A percentile compares a stretch with the other conserved stretches of the same genome.
These are phyloP conservation scores for Naganishia kalamii DNA, from an alignment of 768 basidiomycete genomes.

Conservation along the genomic window DNA sequence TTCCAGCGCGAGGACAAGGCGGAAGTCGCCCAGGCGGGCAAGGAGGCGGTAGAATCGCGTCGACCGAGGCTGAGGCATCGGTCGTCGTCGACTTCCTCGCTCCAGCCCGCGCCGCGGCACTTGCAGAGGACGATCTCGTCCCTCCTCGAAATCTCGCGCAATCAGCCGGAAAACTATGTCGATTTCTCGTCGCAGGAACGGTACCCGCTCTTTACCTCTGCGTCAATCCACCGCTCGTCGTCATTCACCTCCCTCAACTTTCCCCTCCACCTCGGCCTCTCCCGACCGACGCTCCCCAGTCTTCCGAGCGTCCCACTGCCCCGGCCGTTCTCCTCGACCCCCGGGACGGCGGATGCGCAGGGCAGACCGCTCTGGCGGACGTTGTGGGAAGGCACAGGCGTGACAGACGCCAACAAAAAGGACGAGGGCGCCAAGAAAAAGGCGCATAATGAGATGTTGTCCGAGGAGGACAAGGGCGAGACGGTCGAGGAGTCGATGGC, in stretches of 20 bases:
- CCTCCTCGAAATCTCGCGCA: neutral
- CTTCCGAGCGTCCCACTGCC: neutral
- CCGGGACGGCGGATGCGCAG: neutral
- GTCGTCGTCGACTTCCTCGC: conserved; percentile 10
- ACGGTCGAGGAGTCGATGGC: conserved; percentile 53
- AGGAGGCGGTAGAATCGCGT: neutral
- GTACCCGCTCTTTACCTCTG: conserved; percentile 6
- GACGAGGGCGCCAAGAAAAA: conserved; percentile 18
- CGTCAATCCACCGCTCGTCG: conserved; percentile 6
- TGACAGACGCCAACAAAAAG: conserved; percentile 9
- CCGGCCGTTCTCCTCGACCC: conserved; percentile 12
- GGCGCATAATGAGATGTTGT: conserved; percentile 49
- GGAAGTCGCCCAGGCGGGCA: neutral
- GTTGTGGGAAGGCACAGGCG: conserved; percentile 20
- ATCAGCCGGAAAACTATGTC: neutral
- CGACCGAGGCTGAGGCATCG: conserved; percentile 9
- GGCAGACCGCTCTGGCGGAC: conserved; percentile 21
- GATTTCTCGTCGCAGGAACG: conserved; percentile 3
- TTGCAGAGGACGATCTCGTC: conserved; percentile 22
- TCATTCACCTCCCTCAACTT: conserved; percentile 16
- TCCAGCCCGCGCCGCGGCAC: conserved; percentile 12
- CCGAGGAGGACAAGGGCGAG: conserved; percentile 55
- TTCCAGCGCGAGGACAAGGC: conserved; percentile 6
- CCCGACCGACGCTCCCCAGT: conserved; percentile 14
- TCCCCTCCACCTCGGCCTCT: conserved; percentile 5